phyloP scores from a whole-genome alignment of 2,329 filamentous ascomycete genomes.

The Saccharata proteae region DNA sequence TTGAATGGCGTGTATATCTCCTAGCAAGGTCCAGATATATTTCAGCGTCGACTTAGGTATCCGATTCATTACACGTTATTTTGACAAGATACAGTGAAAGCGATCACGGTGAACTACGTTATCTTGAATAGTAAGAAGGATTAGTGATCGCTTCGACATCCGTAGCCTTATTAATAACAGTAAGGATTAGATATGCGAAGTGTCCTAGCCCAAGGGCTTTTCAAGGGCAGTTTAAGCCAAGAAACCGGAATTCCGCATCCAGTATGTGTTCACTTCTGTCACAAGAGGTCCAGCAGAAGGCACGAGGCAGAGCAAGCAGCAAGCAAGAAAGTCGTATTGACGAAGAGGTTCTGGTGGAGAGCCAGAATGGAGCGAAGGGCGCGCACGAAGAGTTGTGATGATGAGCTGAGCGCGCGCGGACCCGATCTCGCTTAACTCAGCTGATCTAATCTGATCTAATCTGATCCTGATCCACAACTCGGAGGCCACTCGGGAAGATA shows the following conservation, averaged over 20 bases:
- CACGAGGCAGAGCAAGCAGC: too few species aligned
- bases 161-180: slow-evolving; percentile 43
- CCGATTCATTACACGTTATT: slow-evolving; percentile 39
- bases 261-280: slow-evolving; percentile 25
- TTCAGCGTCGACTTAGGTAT: slow-evolving; percentile 14
- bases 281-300: too few species aligned
- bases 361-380: too few species aligned
- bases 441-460: too few species aligned
- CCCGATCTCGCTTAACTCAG: too few species aligned
- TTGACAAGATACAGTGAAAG: slow-evolving; percentile 56
- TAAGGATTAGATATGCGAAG: slow-evolving; percentile 39
- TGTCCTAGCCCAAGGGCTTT: slow-evolving; percentile 36
- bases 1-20: slow-evolving; percentile 19
- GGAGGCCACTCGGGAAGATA: too few species aligned
- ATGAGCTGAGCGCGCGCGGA: too few species aligned
- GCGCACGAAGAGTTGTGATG: too few species aligned
- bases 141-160: slow-evolving; percentile 52
- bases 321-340: too few species aligned
- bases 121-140: slow-evolving; percentile 47
- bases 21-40: neutral
- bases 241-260: slow-evolving; percentile 39
- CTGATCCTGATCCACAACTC: too few species aligned
- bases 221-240: slow-evolving; percentile 39
- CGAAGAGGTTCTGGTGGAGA: too few species aligned
- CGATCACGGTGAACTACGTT: slow-evolving; percentile 38